Evolutionary conservation across 2,329 filamentous ascomycete genomes (phyloP).

Genomic region (Botryotinia calthae): DNA sequence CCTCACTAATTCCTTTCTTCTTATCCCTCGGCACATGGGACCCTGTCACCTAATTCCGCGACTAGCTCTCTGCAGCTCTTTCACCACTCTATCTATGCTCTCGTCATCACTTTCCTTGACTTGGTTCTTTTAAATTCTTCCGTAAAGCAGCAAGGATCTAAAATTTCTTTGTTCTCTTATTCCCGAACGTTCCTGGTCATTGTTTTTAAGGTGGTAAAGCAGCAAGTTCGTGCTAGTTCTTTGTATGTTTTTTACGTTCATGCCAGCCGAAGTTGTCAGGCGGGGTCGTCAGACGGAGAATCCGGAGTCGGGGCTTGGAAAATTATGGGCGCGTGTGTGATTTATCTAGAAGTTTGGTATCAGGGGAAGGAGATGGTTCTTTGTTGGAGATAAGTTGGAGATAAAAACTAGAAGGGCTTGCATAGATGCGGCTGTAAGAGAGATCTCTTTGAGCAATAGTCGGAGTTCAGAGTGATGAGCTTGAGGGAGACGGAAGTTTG

Average conservation of each 20-base stretch:
- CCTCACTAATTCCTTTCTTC: background rate
- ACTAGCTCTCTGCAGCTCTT: background rate
- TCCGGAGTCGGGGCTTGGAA: background rate
- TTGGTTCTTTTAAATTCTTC: too few species aligned
- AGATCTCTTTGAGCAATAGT: background rate
- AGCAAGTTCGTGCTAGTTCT: background rate
- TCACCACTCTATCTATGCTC: background rate
- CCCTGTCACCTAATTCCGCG: background rate
- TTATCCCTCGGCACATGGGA: background rate
- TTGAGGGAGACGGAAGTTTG: background rate
- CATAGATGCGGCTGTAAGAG: background rate
- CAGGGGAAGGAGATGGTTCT: background rate
- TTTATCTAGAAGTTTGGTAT: background rate
- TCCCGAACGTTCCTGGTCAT: background rate
- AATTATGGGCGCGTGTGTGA: background rate
- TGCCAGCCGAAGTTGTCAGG: background rate
- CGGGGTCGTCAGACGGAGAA: background rate
- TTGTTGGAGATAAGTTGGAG: background rate
- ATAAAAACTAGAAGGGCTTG: background rate
- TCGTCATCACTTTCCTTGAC: background rate
- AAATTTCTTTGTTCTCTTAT: constrained; percentile 6
- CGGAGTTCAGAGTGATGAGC: accelerated
- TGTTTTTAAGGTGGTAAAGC: background rate
- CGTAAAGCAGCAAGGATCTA: background rate
- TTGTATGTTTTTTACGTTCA: background rate